phyloP scores from a whole-genome alignment of 371 early-diverging fungal genomes.

The Apophysomyces variabilis region DNA sequence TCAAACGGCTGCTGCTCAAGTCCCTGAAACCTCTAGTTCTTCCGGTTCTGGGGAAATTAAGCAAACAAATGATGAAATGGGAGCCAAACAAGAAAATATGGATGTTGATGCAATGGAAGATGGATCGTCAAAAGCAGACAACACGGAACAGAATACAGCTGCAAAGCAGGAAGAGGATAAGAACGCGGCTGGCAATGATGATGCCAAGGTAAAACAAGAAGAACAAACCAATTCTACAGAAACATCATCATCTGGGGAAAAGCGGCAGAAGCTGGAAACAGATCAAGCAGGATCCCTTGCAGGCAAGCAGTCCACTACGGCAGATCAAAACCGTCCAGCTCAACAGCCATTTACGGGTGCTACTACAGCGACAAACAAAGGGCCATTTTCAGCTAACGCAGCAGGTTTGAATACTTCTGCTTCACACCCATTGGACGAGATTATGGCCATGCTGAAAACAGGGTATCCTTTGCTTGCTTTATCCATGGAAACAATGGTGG shows the following conservation, averaged over 20 bases:
- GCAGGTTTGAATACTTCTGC: conserved; percentile 1
- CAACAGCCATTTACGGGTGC: conserved; percentile 1
- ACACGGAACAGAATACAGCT: background rate
- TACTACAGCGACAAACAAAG: conserved; percentile 18
- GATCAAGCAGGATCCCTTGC: background rate
- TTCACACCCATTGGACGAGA: conserved; percentile 86
- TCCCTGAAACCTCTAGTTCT: background rate
- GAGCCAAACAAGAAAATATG: conserved; percentile 4
- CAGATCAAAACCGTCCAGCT: conserved; percentile 4
- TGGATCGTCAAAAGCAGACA: background rate
- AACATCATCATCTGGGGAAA: background rate
- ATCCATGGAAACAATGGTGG: conserved; percentile 97
- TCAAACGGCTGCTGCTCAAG: conserved; percentile 16
- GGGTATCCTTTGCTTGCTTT: conserved; percentile 92
- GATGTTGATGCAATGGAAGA: conserved; percentile 12
- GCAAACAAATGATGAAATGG: background rate
- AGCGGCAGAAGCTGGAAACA: background rate
- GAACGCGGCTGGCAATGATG: conserved; percentile 4
- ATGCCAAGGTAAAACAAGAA: conserved; percentile 12
- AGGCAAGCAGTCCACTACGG: background rate
- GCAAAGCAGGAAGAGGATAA: conserved; percentile 25
- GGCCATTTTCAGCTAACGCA: conserved; percentile 18
- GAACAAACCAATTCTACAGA: background rate
- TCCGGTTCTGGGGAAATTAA: conserved; percentile 1
- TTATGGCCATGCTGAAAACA: conserved; percentile 96